Conservation (phyloP, 192 early-diverging fungal species). For the Coemansia sp. region DNA sequence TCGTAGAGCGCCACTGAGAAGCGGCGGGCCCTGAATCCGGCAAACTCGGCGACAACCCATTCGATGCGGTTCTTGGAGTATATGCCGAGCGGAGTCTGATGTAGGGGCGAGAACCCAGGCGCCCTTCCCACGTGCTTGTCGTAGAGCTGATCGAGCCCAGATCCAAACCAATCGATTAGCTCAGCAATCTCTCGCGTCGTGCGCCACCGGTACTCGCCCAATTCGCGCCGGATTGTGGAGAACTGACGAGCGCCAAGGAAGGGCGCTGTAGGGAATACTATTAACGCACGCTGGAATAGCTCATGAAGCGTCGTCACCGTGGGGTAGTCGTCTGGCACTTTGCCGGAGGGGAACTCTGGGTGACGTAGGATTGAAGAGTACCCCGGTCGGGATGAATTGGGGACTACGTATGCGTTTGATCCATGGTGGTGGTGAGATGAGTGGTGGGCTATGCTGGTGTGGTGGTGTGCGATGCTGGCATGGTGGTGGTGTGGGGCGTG, state of each 20-base stretch:
- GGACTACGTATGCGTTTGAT: slow-evolving; percentile 21
- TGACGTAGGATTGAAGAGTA: slow-evolving; percentile 39
- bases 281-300: slow-evolving; percentile 44
- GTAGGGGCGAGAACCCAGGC: slow-evolving; percentile 10
- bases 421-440: slow-evolving; percentile 1
- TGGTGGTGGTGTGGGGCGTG: slow-evolving; percentile 16
- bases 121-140: slow-evolving; percentile 39
- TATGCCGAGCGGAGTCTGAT: slow-evolving; percentile 58
- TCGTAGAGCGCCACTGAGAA: slow-evolving; percentile 81
- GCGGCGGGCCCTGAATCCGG: slow-evolving; percentile 58
- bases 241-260: slow-evolving; percentile 66
- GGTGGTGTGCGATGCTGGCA: slow-evolving; percentile 13
- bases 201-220: slow-evolving; percentile 65
- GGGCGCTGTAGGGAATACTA: slow-evolving; percentile 55
- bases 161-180: slow-evolving; percentile 62
- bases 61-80: slow-evolving; percentile 73
- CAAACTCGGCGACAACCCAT: slow-evolving; percentile 70
- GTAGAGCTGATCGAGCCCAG: slow-evolving; percentile 63
- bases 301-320: slow-evolving; percentile 35
- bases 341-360: slow-evolving; percentile 15
- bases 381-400: slow-evolving; percentile 26
- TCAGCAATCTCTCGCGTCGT: slow-evolving; percentile 63
- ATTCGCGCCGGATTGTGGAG: slow-evolving; percentile 52
- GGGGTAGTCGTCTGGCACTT: slow-evolving; percentile 17
- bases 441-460: slow-evolving; percentile 17